Base-by-base conservation (phyloP, 441 rosid species). In the Jatropha podagrica region DNA sequence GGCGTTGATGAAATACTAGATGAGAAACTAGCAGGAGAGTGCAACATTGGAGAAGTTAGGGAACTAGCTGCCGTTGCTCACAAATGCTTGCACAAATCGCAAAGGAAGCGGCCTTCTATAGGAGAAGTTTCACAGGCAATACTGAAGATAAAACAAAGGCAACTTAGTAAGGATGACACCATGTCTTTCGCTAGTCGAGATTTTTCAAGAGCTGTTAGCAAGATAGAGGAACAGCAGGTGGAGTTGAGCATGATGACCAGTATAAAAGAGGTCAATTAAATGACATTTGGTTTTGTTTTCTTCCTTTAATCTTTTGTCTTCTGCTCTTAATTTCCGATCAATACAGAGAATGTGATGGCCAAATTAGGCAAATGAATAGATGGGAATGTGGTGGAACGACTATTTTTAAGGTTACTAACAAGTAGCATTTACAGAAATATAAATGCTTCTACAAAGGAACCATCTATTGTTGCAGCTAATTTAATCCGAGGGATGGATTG, bases 1-100 rank as follows among this genome's bases (percentile, higher is more conserved):
- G 99, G 99, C 32, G 81, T 90, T 0, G 92, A 94, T 27, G 99
- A 94, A 79, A 92, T 96, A 75, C 87, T 96, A 0, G 97, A 92
- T 78, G 83, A 84, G 81, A 81, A 84, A 71, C 88, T 96, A 42
- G 89, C 71, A 15, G 97, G 96, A 6, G 83, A 83, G 56, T 90
- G 91, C 82, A 76, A 74, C 79, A 85, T 86, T 2, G 84, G 86
- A 62, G 95, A 92, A 80, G 98, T 88, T 72, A 90, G 94, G 78
- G 85, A 81, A 74, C 71, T 94, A 44, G 97, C 98, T 7, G 81
- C 79, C 64, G 78, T 94, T 73, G 97, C 81, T 58, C 94, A 86
- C 58, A 91, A 82, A 78, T 96, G 99, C 86, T 86, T 96, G 86
- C 90, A 84, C 49, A 91, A 86, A 78, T 79, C 83, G 48, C 98